phyloP scores from a whole-genome alignment of 2,329 filamentous ascomycete species.

The Verticillium klebahnii region DNA sequence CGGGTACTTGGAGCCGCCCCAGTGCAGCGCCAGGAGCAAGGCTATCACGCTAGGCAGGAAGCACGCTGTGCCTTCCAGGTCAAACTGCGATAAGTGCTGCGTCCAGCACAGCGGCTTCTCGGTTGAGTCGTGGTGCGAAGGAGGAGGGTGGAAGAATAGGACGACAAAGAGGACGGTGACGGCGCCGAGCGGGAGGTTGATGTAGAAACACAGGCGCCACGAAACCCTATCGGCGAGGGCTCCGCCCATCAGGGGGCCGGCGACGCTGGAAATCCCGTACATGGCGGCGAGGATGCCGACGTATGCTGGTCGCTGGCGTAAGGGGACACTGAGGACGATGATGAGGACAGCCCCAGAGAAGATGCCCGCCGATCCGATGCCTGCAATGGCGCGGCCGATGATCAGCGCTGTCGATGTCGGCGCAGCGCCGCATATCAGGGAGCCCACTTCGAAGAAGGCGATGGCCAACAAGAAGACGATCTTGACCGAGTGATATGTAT shows the following conservation, averaged over 20 bases:
- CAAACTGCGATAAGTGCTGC: slow-evolving; percentile 9
- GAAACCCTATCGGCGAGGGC: slow-evolving; percentile 27
- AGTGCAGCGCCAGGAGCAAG: slow-evolving; percentile 47
- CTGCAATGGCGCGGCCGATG: slow-evolving; percentile 27
- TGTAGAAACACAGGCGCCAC: slow-evolving; percentile 37
- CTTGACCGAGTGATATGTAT: slow-evolving; percentile 40
- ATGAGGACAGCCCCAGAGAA: slow-evolving; percentile 40
- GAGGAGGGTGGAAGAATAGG: slow-evolving; percentile 17
- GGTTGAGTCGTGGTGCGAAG: not conserved
- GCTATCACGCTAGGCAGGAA: slow-evolving; percentile 35
- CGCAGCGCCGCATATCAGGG: slow-evolving; percentile 31
- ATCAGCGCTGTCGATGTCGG: slow-evolving; percentile 27
- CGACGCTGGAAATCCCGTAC: slow-evolving; percentile 38
- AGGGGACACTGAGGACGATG: slow-evolving; percentile 30
- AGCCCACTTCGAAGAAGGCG: slow-evolving; percentile 37
- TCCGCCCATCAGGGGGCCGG: slow-evolving; percentile 27
- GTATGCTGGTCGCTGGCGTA: slow-evolving; percentile 27
- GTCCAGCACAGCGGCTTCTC: slow-evolving; percentile 11
- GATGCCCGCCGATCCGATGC: slow-evolving; percentile 37
- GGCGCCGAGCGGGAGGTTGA: slow-evolving; percentile 33
- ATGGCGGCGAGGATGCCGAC: slow-evolving; percentile 37
- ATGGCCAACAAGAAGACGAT: slow-evolving; percentile 32
- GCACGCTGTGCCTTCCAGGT: slow-evolving; percentile 21
- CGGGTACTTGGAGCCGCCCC: slow-evolving; percentile 34
- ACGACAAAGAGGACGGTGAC: slow-evolving; percentile 26